A percentile compares a stretch with the other conserved stretches of the same genome.
These are phyloP conservation scores for Neofusicoccum sp. DNA, from an alignment of 2,329 filamentous ascomycete species.

Conservation along the genomic window DNA sequence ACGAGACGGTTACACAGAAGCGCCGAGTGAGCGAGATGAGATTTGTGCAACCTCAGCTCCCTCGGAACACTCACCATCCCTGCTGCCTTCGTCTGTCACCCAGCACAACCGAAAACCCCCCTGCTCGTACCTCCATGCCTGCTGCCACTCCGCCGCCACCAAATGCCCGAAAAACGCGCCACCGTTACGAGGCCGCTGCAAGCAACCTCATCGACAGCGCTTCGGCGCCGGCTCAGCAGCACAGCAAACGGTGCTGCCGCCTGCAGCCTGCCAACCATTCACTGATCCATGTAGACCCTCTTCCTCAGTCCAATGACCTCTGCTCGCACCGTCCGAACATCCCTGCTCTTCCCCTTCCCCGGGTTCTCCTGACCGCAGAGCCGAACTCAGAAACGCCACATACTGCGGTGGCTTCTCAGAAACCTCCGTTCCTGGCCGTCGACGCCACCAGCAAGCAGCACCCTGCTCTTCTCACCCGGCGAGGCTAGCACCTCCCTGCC, in stretches of 20 bases:
- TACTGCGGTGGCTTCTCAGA: slow-evolving; percentile 12
- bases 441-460: not conserved
- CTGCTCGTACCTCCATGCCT: not conserved
- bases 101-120: not conserved
- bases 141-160: not conserved
- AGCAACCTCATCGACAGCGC: not conserved
- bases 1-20: slow-evolving; percentile 1
- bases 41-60: slow-evolving; percentile 5
- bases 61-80: not conserved
- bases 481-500: slow-evolving; percentile 9
- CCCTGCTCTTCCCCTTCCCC: not conserved
- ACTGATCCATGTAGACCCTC: not conserved
- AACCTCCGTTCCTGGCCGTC: not conserved
- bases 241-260: slow-evolving; percentile 8
- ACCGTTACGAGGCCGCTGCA: not conserved
- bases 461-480: slow-evolving; percentile 30
- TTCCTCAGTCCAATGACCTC: not conserved
- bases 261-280: not conserved
- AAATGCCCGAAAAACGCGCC: not conserved
- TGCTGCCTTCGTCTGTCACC: not conserved
- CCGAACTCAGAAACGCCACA: slow-evolving; percentile 16
- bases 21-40: not conserved
- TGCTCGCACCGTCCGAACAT: not conserved
- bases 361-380: not conserved
- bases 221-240: not conserved